phyloP scores from a whole-genome alignment of 768 basidiomycete species.

The Kockovaella imperatae region DNA sequence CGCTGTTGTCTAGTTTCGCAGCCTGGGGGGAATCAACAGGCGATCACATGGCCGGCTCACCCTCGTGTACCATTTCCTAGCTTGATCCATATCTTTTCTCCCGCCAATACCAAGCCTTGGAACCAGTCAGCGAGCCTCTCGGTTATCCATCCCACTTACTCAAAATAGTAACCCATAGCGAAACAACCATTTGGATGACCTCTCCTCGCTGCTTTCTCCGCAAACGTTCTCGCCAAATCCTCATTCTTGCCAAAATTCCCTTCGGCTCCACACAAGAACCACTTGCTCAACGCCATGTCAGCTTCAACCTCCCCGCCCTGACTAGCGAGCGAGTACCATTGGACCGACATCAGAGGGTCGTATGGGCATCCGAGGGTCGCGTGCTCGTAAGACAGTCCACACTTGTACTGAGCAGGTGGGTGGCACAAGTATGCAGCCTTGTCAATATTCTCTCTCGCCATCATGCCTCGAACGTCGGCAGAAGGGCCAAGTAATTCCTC shows the following conservation, averaged over 20 bases:
- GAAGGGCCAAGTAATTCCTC: conserved; percentile 50
- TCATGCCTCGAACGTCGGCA: conserved; percentile 47
- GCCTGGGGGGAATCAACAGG: conserved; percentile 50
- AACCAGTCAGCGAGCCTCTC: conserved; percentile 3
- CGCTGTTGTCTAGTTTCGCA: conserved; percentile 65
- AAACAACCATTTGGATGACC: conserved; percentile 78
- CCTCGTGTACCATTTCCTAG: conserved; percentile 69
- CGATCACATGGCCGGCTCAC: conserved; percentile 43
- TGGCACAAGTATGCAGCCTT: conserved; percentile 78
- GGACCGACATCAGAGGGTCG: conserved; percentile 80
- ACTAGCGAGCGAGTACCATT: conserved; percentile 64
- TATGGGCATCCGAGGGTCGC: conserved; percentile 76
- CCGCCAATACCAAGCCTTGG: conserved; percentile 70
- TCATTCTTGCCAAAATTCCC: conserved; percentile 79
- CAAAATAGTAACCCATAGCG: conserved; percentile 90
- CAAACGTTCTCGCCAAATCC: conserved; percentile 73
- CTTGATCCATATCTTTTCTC: conserved; percentile 49
- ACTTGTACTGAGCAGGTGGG: conserved; percentile 76
- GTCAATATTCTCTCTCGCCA: conserved; percentile 71
- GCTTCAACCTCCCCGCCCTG: conserved; percentile 85
- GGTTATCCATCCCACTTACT: conserved; percentile 43
- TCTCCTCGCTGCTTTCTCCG: conserved; percentile 62
- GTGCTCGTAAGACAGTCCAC: conserved; percentile 86
- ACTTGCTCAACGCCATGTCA: conserved; percentile 93
- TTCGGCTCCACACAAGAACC: conserved; percentile 84